Evolutionary conservation across 352 stramenopile species (phyloP).

Genomic region (Phytophthora kernoviae): DNA sequence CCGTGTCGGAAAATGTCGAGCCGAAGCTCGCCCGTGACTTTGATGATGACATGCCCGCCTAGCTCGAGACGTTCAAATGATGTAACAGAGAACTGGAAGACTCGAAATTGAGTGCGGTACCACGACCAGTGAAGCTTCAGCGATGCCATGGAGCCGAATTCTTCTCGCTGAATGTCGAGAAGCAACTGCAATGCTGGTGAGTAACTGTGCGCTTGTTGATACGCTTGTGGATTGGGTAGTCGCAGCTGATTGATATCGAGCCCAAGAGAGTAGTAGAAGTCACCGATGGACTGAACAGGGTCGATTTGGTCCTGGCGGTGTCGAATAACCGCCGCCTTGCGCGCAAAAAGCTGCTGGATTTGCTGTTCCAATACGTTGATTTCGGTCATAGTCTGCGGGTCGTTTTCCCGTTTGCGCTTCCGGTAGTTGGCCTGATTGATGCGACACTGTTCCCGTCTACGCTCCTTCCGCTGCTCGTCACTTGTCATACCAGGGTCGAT

Average conservation of each 20-base stretch:
- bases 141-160: constrained; percentile 46
- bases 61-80: constrained; percentile 36
- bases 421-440: constrained; percentile 67
- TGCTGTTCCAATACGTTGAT: constrained; percentile 44
- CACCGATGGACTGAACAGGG: constrained; percentile 28
- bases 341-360: constrained; percentile 36
- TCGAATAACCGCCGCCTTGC: not conserved
- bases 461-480: constrained; percentile 43
- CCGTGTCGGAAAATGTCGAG: constrained; percentile 19
- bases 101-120: constrained; percentile 46
- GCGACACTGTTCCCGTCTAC: constrained; percentile 61
- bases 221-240: not conserved
- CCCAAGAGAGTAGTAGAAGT: constrained; percentile 41
- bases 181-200: constrained; percentile 33
- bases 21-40: constrained; percentile 26
- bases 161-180: constrained; percentile 36
- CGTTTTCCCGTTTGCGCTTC: constrained; percentile 49
- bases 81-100: constrained; percentile 39
- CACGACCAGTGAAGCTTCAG: constrained; percentile 47
- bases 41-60: constrained; percentile 43
- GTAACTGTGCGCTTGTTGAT: constrained; percentile 13
- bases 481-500: not conserved
- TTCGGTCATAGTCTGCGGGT: constrained; percentile 25
- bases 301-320: not conserved
- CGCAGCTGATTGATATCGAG: constrained; percentile 5